phyloP scores from a whole-genome alignment of 2,329 filamentous ascomycete genomes.

The Colletotrichum euphorbiae region DNA sequence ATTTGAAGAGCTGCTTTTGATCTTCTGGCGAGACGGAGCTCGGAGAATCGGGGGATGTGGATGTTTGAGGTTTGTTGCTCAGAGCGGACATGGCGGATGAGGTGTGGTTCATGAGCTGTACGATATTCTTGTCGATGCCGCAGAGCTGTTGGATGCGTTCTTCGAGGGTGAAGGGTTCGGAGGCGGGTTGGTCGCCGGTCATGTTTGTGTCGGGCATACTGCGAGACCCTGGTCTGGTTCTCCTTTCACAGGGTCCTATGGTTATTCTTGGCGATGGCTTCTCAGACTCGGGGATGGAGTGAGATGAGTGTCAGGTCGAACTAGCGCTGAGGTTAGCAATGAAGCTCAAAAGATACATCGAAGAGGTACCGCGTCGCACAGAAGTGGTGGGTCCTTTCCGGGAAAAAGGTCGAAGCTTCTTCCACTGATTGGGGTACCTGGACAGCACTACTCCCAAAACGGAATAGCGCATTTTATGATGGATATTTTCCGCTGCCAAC shows the following conservation, averaged over 20 bases:
- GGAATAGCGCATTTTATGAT: background rate
- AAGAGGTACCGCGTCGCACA: constrained; percentile 14
- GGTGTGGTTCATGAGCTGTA: constrained; percentile 57
- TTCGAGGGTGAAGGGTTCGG: constrained; percentile 74
- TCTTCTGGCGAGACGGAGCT: constrained; percentile 11
- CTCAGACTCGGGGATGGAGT: background rate
- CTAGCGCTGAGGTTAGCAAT: background rate
- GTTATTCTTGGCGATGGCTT: background rate
- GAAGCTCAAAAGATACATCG: constrained; percentile 16
- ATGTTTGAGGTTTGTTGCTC: constrained; percentile 57
- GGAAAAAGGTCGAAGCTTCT: constrained; percentile 6
- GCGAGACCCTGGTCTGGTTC: background rate
- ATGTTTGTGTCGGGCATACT: constrained; percentile 36
- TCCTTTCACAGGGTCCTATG: too few relatives aligned
- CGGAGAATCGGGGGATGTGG: constrained; percentile 29
- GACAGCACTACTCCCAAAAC: background rate
- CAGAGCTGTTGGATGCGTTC: constrained; percentile 86
- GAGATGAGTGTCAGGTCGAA: background rate
- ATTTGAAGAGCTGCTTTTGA: constrained; percentile 68
- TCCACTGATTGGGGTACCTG: constrained; percentile 12
- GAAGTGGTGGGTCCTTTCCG: background rate
- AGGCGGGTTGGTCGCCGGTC: constrained; percentile 44
- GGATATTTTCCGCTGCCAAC: constrained; percentile 39
- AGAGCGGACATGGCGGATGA: constrained; percentile 59
- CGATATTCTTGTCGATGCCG: constrained; percentile 75